Evolutionary conservation across 1,139 yeast genomes (phyloP).

Genomic region (Suzukiozyma palmioleophila): DNA sequence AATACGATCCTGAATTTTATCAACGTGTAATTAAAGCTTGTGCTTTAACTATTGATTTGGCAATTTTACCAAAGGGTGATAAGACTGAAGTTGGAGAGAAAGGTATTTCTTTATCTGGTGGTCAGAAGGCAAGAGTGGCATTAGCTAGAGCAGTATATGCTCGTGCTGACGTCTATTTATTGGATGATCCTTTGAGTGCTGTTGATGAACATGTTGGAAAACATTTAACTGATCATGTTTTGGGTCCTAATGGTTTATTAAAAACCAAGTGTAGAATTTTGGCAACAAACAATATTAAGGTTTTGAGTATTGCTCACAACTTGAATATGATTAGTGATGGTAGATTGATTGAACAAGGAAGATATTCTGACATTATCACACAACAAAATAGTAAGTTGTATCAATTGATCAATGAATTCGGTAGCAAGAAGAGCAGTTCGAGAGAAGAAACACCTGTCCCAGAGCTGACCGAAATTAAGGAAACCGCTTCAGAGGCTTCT

Average conservation of each 20-base stretch:
- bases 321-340: constrained; percentile 76
- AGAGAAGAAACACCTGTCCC: constrained; percentile 8
- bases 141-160: constrained; percentile 38
- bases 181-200: constrained; percentile 34
- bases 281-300: constrained; percentile 87
- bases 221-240: constrained; percentile 28
- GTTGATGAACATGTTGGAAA: constrained; percentile 35
- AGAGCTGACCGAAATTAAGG: constrained; percentile 7
- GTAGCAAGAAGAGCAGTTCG: constrained; percentile 41
- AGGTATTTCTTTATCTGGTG: constrained; percentile 38
- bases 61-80: constrained; percentile 33
- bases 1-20: constrained; percentile 23
- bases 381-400: constrained; percentile 53
- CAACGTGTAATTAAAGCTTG: constrained; percentile 29
- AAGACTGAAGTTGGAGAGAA: constrained; percentile 37
- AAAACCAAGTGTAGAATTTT: constrained; percentile 72
- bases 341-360: constrained; percentile 72
- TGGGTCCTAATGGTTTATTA: constrained; percentile 80
- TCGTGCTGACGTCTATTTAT: constrained; percentile 31
- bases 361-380: constrained; percentile 55
- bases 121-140: constrained; percentile 36
- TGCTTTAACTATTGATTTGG: constrained; percentile 30
- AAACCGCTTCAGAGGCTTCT: constrained; percentile 5
- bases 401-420: constrained; percentile 70
- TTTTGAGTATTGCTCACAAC: constrained; percentile 71